phyloP scores from a whole-genome alignment of 768 basidiomycete species.

The Termitomyces sp. region DNA sequence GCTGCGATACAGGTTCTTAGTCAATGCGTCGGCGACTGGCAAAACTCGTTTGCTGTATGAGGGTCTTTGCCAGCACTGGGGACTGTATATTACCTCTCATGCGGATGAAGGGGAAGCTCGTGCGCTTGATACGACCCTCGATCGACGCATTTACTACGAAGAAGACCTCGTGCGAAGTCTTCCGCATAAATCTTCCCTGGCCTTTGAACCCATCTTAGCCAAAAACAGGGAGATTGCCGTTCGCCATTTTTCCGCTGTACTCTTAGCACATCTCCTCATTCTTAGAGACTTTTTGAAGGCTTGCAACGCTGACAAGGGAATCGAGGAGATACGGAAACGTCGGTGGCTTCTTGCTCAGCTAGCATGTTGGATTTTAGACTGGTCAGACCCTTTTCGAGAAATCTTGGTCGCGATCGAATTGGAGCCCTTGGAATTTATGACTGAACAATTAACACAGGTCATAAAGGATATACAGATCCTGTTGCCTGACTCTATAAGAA shows the following conservation, averaged over 20 bases:
- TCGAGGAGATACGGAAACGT: background rate
- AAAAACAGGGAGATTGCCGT: background rate
- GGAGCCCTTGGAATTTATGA: background rate
- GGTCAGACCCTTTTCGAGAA: background rate
- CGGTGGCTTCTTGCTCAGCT: slow-evolving; percentile 4
- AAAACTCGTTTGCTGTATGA: slow-evolving; percentile 1
- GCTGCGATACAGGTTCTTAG: background rate
- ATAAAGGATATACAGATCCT: background rate
- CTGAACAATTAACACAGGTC: background rate
- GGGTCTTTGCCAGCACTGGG: background rate
- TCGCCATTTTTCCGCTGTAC: background rate
- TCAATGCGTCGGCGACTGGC: slow-evolving; percentile 9
- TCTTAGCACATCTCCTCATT: slow-evolving; percentile 4
- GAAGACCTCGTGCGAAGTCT: background rate
- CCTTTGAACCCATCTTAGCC: background rate
- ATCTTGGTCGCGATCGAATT: background rate
- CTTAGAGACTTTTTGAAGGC: slow-evolving; percentile 2
- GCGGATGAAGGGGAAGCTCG: slow-evolving; percentile 3
- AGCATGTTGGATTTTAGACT: background rate
- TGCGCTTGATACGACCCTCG: background rate
- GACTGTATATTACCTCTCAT: background rate
- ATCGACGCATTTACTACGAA: background rate
- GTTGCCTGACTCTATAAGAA: background rate
- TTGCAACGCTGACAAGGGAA: background rate
- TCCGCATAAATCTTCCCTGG: background rate